Evolutionary conservation across 805 yeast species (phyloP), one percentile per base, ranked within the genome.

Genomic region (Hanseniaspora osmophila): DNA sequence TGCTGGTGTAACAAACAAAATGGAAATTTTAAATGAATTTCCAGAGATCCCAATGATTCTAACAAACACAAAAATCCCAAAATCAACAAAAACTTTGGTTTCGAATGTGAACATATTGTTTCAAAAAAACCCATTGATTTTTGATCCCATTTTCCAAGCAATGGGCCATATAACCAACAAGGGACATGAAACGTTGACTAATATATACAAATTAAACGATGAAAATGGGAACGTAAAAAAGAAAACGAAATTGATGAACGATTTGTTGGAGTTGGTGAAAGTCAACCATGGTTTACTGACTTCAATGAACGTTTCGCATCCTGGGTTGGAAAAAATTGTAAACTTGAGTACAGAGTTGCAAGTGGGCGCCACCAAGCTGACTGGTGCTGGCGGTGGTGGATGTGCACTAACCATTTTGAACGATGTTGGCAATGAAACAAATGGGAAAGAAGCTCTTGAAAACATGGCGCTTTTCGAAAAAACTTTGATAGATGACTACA

Each of bases 361-460:
- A 3, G 61, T 92, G 15, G 98, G 98, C 7, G 78, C 82, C 47
- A 90, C 98, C 0, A 92, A 92, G 61, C 71, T 92, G 45, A 92
- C 98, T 0, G 98, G 98, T 38, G 98, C 98, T 0, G 98, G 98
- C 33, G 98, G 98, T 17, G 98, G 98, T 43, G 98, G 98, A 2
- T 92, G 98, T 68, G 95, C 97, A 10, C 81, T 92, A 46, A 92
- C 97, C 0, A 64, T 92, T 35, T 68, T 88, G 13, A 66, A 32
- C 35, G 15, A 12, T 32, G 4, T 7, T 5, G 7, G 27, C 27
- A 22, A 22, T 22, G 27, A 22, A 22, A 32, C 5, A 6, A 32
- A 74, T 42, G 52, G 54, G 15, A 77, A 73, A 37, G 53, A 54
- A 1, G 67, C 61, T 16, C 58, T 52, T 1, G 61, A 58, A 3